Percentiles rank a stretch among this genome's conserved stretches.
These are phyloP conservation scores for Dactylellina parvicollis DNA, from an alignment of 2,329 filamentous ascomycete genomes.

Conservation along the genomic window DNA sequence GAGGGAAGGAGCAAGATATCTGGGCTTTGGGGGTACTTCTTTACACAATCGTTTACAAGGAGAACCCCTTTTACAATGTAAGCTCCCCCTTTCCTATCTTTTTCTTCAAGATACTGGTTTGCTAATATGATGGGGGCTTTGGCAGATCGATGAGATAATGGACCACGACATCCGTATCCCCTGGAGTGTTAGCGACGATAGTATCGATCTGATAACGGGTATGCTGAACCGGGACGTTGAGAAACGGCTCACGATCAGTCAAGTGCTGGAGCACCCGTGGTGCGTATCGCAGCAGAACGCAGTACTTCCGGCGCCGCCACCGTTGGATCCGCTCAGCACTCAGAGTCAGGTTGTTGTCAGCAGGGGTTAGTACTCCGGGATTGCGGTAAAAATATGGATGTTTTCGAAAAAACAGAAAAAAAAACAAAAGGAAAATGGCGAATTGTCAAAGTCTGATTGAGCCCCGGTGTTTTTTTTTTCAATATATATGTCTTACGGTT, in stretches of 20 bases:
- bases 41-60: slow-evolving; percentile 99
- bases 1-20: slow-evolving; percentile 96
- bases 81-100: neutral
- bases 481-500: no score
- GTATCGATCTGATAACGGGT: slow-evolving; percentile 86
- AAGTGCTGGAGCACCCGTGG: slow-evolving; percentile 92
- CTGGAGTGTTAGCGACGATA: slow-evolving; percentile 86
- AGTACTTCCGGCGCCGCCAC: slow-evolving; percentile 33
- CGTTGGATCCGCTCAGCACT: slow-evolving; percentile 27
- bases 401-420: neutral
- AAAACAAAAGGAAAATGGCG: no score
- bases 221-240: slow-evolving; percentile 94
- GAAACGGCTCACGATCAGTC: slow-evolving; percentile 82
- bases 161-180: slow-evolving; percentile 93
- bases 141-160: slow-evolving; percentile 91
- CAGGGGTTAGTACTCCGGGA: slow-evolving; percentile 55
- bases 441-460: no score
- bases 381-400: slow-evolving; percentile 44
- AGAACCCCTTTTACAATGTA: slow-evolving; percentile 93
- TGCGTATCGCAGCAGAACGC: slow-evolving; percentile 61
- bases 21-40: slow-evolving; percentile 97
- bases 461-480: no score
- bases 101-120: neutral
- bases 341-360: slow-evolving; percentile 44
- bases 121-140: neutral